Evolutionary conservation across 2,329 filamentous ascomycete genomes (phyloP), one percentile per base, ranked within the genome.

Genomic region (Pseudocercospora eumusae): DNA sequence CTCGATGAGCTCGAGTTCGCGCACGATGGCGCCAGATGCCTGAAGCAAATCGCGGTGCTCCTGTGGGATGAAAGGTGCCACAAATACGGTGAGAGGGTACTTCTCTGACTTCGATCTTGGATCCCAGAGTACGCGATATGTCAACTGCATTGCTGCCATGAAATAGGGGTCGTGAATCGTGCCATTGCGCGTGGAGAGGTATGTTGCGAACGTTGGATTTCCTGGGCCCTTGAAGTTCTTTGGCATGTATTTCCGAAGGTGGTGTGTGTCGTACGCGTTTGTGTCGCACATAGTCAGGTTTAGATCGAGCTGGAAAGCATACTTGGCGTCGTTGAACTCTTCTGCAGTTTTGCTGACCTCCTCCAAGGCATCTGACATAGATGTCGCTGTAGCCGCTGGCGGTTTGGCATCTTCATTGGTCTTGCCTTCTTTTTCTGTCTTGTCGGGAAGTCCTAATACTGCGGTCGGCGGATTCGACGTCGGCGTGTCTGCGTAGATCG

Each of bases 151-250:
- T 13, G 66, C 65, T 21, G 64, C 66, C 31, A 63, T 57, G 56
- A 68, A 68, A 45, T 68, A 68, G 11, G 66, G 66, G 45, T 68
- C 66, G 33, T 68, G 61, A 2, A 67, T 25, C 2, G 65, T 65
- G 47, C 60, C 59, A 55, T 68, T 66, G 20, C 66, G 54, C 15
- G 65, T 67, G 5, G 66, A 62, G 23, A 64, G 59, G 47, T 67
- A 67, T 10, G 66, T 66, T 47, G 65, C 65, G 42, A 63, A 67
- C 5, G 63, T 62, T 31, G 59, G 59, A 21, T 60, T 61, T 20
- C 60, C 62, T n/a, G 65, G 61, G 15, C 66, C 66, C 56, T 65
- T 50, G 56, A 58, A 68, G 61, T 68, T 68, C 40, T 64, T 59
- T 5, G 66, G 65, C 59, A 55, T 62, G 57, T 63, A 66, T 53